phyloP scores from a whole-genome alignment of 192 early-diverging fungal genomes.

The Umbelopsis isabellina region DNA sequence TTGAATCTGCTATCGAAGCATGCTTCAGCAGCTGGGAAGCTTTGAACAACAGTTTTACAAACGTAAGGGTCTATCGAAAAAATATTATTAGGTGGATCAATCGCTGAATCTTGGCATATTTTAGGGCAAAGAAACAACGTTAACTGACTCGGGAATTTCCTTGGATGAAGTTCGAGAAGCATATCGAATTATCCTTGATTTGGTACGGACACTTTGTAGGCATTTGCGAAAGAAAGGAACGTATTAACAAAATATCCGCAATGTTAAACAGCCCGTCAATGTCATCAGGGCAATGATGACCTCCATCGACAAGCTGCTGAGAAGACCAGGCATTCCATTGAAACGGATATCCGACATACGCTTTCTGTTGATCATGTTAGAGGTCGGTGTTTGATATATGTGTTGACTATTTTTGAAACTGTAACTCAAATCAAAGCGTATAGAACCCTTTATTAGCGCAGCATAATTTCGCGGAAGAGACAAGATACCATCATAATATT shows the following conservation, averaged over 20 bases:
- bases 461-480: constrained; percentile 75
- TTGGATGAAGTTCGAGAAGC: constrained; percentile 66
- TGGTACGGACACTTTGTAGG: constrained; percentile 37
- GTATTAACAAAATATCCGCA: background rate
- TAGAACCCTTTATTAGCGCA: constrained; percentile 83
- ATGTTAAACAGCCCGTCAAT: constrained; percentile 50
- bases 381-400: constrained; percentile 49
- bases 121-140: constrained; percentile 49
- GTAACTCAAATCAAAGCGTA: background rate
- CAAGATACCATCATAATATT: constrained; percentile 84
- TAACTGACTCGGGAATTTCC: constrained; percentile 62
- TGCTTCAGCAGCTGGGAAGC: constrained; percentile 62
- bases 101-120: background rate
- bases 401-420: background rate
- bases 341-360: constrained; percentile 63
- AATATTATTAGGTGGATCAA: background rate
- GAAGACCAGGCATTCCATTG: constrained; percentile 58
- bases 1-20: constrained; percentile 30
- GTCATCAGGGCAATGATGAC: constrained; percentile 77
- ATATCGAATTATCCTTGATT: constrained; percentile 61
- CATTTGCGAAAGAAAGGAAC: background rate
- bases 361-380: constrained; percentile 85
- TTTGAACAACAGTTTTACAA: constrained; percentile 67
- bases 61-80: constrained; percentile 25
- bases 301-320: constrained; percentile 69